Base-by-base conservation (phyloP, 306 rosid species). In the Pueraria montana region DNA sequence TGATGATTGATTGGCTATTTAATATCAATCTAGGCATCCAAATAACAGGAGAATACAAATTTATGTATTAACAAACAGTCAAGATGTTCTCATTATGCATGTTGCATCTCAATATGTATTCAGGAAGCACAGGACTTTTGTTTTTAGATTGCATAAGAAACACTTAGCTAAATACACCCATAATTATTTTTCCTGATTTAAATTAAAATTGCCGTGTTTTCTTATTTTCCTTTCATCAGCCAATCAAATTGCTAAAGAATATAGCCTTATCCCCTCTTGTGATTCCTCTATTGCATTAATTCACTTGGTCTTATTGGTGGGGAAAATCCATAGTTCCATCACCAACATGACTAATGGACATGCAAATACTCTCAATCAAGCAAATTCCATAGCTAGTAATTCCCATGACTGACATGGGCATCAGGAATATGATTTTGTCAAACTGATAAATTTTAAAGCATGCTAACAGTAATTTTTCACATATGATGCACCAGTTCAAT, bases 21-120 rank as follows among this genome's bases (percentile, higher is more conserved):
- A 76, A 65, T 8, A 67, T 73, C 58, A 63, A 46, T 70, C 36
- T 36, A 24, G 43, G 84, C 61, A 80, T 59, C 76, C n/a, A 59
- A 63, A 48, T 61, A 16, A 84, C 21, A 48, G 20, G 58, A 24
- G 63, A 59, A 74, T 16, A 43, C 18, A 79, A 21, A n/a, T 38
- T 65, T 64, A 53, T 2, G 18, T 30, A 79, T 16, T 36, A n/a
- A n/a, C n/a, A n/a, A n/a, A n/a, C n/a, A n/a, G n/a, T n/a, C n/a
- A n/a, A n/a, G n/a, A n/a, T n/a, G n/a, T n/a, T n/a, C n/a, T n/a
- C n/a, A n/a, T n/a, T n/a, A n/a, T n/a, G n/a, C n/a, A n/a, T n/a
- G n/a, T n/a, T n/a, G n/a, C n/a, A n/a, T n/a, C n/a, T n/a, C n/a
- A n/a, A n/a, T n/a, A n/a, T n/a, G n/a, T n/a, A n/a, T n/a, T n/a